Evolutionary conservation across 208 protist species (phyloP).

Genomic region (Leishmania aethiopica): DNA sequence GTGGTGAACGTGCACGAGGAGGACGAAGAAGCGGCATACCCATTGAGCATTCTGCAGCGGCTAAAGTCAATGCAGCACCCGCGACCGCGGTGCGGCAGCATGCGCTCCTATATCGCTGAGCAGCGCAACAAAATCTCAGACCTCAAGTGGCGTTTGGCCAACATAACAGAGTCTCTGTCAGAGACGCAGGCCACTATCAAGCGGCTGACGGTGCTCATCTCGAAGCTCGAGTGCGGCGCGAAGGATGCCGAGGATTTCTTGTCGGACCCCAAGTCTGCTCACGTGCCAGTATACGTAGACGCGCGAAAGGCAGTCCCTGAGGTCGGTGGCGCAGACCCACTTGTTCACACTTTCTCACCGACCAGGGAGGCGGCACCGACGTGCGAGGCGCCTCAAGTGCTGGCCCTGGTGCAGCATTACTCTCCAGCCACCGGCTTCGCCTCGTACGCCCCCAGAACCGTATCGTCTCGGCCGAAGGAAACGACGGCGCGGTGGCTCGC

Average conservation of each 20-base stretch:
- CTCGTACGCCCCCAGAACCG: not conserved
- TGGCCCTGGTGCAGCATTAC: conserved; percentile 26
- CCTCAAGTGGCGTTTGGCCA: conserved; percentile 19
- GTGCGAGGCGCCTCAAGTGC: conserved; percentile 4
- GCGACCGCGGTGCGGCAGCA: conserved; percentile 34
- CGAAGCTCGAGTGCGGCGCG: conserved; percentile 25
- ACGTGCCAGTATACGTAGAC: conserved; percentile 40
- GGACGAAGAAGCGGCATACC: conserved; percentile 42
- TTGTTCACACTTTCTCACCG: not conserved
- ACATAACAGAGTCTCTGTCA: not conserved
- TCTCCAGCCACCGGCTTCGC: not conserved
- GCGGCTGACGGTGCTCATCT: conserved; percentile 31
- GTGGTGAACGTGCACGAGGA: conserved; percentile 37
- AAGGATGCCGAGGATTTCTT: conserved; percentile 42
- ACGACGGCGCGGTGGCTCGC: conserved; percentile 12
- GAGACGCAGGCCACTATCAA: conserved; percentile 26
- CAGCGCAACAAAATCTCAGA: conserved; percentile 32
- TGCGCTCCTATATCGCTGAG: conserved; percentile 29
- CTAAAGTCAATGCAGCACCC: conserved; percentile 37
- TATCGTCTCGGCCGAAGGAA: not conserved
- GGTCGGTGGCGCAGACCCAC: not conserved
- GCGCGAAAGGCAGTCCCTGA: not conserved
- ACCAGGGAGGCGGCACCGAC: not conserved
- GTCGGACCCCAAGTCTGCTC: conserved; percentile 19
- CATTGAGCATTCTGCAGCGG: conserved; percentile 43